A percentile compares a stretch with the other conserved stretches of the same genome.
These are phyloP conservation scores for Sodiomyces alkalinus DNA, from an alignment of 2,329 filamentous ascomycete species.

Conservation along the genomic window DNA sequence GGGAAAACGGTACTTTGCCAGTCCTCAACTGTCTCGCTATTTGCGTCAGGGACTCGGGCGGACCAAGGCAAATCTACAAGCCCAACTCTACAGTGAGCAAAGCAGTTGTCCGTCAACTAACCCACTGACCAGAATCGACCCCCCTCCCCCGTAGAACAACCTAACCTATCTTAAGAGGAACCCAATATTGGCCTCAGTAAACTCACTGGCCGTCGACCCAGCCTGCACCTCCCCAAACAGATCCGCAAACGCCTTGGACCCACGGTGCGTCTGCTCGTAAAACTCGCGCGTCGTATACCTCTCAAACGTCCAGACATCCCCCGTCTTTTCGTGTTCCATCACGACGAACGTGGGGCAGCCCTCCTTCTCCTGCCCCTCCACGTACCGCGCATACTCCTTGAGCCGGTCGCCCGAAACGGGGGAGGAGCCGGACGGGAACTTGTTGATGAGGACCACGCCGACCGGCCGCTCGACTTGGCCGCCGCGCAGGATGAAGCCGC, in stretches of 20 bases:
- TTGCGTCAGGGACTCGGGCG: too few species aligned
- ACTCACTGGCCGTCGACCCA: not conserved
- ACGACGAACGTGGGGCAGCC: not conserved
- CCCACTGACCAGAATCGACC: too few species aligned
- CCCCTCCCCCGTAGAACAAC: too few species aligned
- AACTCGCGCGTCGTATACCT: not conserved
- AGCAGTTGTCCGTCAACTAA: too few species aligned
- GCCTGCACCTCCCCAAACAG: not conserved
- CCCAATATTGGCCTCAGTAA: not conserved
- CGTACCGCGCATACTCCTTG: not conserved
- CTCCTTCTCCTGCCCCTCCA: not conserved
- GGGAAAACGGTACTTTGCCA: too few species aligned
- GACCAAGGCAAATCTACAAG: too few species aligned
- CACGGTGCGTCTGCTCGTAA: not conserved
- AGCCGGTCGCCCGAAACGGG: not conserved
- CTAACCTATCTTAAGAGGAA: not conserved
- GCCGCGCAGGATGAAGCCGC: not conserved
- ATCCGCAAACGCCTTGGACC: not conserved
- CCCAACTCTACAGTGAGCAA: too few species aligned
- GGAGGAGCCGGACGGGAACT: not conserved
- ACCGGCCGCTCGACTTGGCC: not conserved
- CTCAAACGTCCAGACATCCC: constrained; percentile 1
- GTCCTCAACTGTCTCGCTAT: too few species aligned
- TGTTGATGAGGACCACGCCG: not conserved
- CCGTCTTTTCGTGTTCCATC: not conserved